Evolutionary conservation across 1,284 basidiomycete genomes (phyloP), one percentile per base, ranked within the genome.

Genomic region (Takashimella koratensis): DNA sequence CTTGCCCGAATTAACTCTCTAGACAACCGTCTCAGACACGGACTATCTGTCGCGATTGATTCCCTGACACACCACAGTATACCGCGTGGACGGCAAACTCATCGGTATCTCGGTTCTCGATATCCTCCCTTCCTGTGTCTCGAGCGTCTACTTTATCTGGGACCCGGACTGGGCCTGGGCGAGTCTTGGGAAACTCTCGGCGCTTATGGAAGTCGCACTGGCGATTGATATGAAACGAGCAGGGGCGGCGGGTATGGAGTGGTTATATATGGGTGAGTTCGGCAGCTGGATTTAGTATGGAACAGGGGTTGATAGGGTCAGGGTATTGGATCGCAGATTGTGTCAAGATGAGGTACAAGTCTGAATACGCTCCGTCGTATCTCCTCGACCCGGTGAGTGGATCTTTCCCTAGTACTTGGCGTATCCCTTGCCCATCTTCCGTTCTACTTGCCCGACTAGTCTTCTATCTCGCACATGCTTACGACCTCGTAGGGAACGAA

Each of bases 331-430:
- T 97, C 48, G 83, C 95, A 62, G 85, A 86, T 0, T 98, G 94
- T 65, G 83, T 79, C 51, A 99, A 99, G 76, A 98, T 98, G 96
- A 81, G 82, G 55, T 98, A 98, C 78, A 99, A 99, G 74, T 92
- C 86, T 22, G 89, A 95, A 51, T 98, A 94, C 63, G 71, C 79
- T 0, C 95, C 96, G 0, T 93, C 90, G 4, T 90, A 84, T 66
- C 80, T 99, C 5, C 83, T 87, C 12, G 95, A 99, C 74, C 90
- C 93, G 8, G 87, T 90, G 61, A 65, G 81, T 67, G 16, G 23
- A 5, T 3, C 20, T 5, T 25, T 3, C 51, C 43, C 8, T 41
- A 36, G 11, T 12, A 13, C 13, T 44, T 22, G 11, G 40, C 2
- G 30, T 44, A 2, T 13, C 10, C 3, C 8, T 36, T 36, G 22